Percentiles rank a stretch among this genome's conserved stretches.
Conservation (phyloP, 768 basidiomycete genomes). For the Hortiboletus campestris region DNA sequence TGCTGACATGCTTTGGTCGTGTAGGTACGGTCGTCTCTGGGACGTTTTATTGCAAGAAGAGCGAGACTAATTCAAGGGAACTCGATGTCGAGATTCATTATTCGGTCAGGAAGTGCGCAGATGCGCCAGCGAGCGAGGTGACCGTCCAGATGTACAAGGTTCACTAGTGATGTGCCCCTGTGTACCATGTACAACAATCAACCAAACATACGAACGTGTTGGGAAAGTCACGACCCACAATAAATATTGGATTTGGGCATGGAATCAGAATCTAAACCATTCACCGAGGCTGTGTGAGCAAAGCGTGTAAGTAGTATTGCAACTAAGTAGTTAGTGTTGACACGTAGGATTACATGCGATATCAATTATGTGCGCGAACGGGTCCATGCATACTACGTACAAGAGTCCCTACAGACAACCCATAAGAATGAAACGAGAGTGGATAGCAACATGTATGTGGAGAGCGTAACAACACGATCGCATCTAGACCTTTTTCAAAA, state of each 20-base stretch:
- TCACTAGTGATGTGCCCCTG: slow-evolving; percentile 39
- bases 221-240: background rate
- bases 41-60: slow-evolving; percentile 82
- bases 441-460: background rate
- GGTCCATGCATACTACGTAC: background rate
- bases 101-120: slow-evolving; percentile 42
- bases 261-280: background rate
- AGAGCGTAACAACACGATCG: background rate
- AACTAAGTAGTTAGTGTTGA: slow-evolving; percentile 8
- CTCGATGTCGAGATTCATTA: slow-evolving; percentile 91
- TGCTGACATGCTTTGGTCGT: background rate
- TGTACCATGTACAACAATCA: background rate
- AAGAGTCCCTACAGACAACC: background rate
- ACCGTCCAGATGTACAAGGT: slow-evolving; percentile 80
- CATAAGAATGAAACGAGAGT: background rate
- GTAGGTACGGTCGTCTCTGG: slow-evolving; percentile 75
- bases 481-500: background rate
- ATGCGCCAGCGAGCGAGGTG: slow-evolving; percentile 38
- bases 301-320: slow-evolving; percentile 5
- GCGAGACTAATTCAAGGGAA: slow-evolving; percentile 76
- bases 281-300: background rate
- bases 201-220: background rate
- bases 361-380: background rate
- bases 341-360: slow-evolving; percentile 9
- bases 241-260: background rate